Evolutionary conservation across 257 asterid species (phyloP), one percentile per base, ranked within the genome.

Genomic region (Agastache rugosa): DNA sequence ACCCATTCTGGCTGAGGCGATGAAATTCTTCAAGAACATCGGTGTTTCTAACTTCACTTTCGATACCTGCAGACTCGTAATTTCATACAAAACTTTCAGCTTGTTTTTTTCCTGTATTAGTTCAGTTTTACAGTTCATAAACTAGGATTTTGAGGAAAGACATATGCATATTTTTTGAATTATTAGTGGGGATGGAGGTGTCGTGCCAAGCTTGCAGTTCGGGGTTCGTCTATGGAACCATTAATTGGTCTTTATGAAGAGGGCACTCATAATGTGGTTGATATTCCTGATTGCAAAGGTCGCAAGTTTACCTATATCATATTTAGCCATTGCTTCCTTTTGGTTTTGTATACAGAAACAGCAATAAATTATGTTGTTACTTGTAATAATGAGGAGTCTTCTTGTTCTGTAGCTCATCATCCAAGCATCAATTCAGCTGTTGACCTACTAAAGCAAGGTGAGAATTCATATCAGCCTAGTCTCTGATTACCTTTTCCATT

Each of bases 151-250:
- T 73, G 68, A 55, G 56, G 56, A 69, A 47, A 20, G 39, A 12
- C 4, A 37, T 51, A 0, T 14, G 0, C 4, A 5, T 47, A 15
- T 3, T 39, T 44, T 54, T 23, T 63, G 22, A 73, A 45, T 72
- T 66, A 75, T 44, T 80, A 93, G 98, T 90, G 96, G 96, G 98
- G 93, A 59, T 93, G 98, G 98, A 87, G 98, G 80, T 93, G 98
- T 74, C 91, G 98, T 0, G 97, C 98, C 6, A 93, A 93, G 87
- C 96, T 93, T 35, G 97, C 96, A 3, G 87, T 91, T 75, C 96
- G 97, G 7, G 97, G 98, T 54, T 79, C 91, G 22, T 80, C 88
- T 25, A 67, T 48, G 78, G 67, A 83, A 59, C 97, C 98, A n/a
- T 78, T 91, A 64, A 87, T 91, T 78, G 98, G 98, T 75, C 93